Conservation (phyloP, 2,329 filamentous ascomycete genomes). For the Zalaria obscura region DNA sequence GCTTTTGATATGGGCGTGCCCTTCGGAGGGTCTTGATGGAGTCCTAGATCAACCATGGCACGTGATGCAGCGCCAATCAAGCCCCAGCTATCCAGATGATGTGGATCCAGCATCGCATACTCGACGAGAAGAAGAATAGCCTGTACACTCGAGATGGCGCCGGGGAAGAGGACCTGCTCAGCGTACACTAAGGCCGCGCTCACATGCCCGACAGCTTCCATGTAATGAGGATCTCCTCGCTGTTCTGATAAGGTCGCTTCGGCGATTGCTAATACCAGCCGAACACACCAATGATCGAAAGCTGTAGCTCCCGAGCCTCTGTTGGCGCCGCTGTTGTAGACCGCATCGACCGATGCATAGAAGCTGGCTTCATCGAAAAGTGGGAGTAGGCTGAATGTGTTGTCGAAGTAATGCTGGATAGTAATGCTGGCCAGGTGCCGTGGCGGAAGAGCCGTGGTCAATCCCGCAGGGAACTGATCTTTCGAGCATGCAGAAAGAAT, state of each 20-base stretch:
- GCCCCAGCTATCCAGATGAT: conserved; percentile 89
- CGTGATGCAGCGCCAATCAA: conserved; percentile 80
- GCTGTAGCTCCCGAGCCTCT: not conserved
- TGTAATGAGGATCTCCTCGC: conserved; percentile 48
- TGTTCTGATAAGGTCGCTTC: conserved; percentile 58
- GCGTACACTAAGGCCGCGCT: conserved; percentile 60
- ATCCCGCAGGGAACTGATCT: conserved; percentile 51
- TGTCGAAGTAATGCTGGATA: conserved; percentile 72
- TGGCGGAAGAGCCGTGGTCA: conserved; percentile 50
- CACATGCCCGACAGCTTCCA: conserved; percentile 45
- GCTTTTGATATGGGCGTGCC: conserved; percentile 53
- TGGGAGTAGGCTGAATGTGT: conserved; percentile 67
- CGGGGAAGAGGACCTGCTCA: conserved; percentile 72
- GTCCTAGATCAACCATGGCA: conserved; percentile 75
- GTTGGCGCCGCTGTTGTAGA: conserved; percentile 38
- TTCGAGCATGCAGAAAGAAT: conserved; percentile 72
- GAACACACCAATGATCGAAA: conserved; percentile 73
- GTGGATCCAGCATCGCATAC: conserved; percentile 79
- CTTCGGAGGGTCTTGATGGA: conserved; percentile 78
- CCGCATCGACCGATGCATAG: conserved; percentile 62
- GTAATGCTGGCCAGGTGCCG: conserved; percentile 54
- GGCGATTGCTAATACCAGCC: conserved; percentile 78
- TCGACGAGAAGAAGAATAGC: conserved; percentile 74
- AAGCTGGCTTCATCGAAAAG: conserved; percentile 70
- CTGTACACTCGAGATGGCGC: conserved; percentile 74